phyloP scores from a whole-genome alignment of 345 rosid species.

The Eucalyptus camaldulensis region DNA sequence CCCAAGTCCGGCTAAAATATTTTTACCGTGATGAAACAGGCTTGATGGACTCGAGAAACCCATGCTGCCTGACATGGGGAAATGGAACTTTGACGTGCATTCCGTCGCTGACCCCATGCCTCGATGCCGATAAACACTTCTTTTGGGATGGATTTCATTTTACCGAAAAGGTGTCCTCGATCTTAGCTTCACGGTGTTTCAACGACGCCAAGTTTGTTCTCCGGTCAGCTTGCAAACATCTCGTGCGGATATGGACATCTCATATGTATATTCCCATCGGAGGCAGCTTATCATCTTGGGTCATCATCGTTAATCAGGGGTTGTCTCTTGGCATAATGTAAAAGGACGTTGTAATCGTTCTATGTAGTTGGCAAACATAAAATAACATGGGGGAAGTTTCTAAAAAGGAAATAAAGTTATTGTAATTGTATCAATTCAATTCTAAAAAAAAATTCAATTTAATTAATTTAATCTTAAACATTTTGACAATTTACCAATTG shows the following conservation, averaged over 20 bases:
- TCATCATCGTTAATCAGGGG: neutral
- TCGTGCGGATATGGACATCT: neutral
- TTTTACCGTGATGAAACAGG: neutral
- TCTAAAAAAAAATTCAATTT: too few species aligned
- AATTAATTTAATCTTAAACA: rapidly evolving
- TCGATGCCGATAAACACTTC: neutral
- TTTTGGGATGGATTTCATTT: conserved; percentile 39
- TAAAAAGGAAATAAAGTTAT: too few species aligned
- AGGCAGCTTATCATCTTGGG: neutral
- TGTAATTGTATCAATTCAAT: neutral
- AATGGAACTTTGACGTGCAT: conserved; percentile 37
- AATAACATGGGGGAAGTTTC: rapidly evolving
- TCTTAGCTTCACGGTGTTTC: conserved; percentile 20
- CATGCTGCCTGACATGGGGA: conserved; percentile 29
- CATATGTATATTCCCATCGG: rapidly evolving
- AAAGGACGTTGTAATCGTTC: neutral
- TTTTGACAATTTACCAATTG: neutral
- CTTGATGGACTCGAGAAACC: conserved; percentile 14
- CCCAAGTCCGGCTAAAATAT: neutral
- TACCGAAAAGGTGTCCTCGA: conserved; percentile 9
- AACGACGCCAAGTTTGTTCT: conserved; percentile 9
- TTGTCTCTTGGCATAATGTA: neutral
- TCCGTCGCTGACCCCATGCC: conserved; percentile 21
- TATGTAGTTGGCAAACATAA: neutral
- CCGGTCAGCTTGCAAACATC: conserved; percentile 16